phyloP scores from a whole-genome alignment of 73 alveolate species.

The Paramecium octaurelia region DNA sequence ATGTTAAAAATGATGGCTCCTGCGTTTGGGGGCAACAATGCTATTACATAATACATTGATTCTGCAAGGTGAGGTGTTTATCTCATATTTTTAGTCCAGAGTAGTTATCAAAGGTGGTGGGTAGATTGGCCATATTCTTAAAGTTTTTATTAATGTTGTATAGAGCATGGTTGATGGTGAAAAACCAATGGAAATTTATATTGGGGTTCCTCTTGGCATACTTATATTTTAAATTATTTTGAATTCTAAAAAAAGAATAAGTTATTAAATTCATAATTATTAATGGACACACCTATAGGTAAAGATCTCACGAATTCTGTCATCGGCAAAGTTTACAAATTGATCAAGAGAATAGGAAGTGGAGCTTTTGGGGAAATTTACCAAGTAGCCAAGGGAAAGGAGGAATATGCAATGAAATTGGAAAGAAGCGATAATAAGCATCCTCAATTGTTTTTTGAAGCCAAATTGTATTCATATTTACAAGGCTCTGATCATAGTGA shows the following conservation, averaged over 20 bases:
- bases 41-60: conserved; percentile 10
- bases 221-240: neutral
- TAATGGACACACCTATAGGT: conserved; percentile 43
- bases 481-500: conserved; percentile 48
- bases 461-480: conserved; percentile 55
- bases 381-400: conserved; percentile 52
- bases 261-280: neutral
- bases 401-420: conserved; percentile 76
- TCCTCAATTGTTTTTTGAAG: conserved; percentile 64
- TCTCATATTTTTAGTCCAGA: neutral
- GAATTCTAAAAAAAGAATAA: neutral
- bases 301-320: conserved; percentile 40
- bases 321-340: conserved; percentile 72
- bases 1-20: conserved; percentile 77
- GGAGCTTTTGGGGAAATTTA: conserved; percentile 93
- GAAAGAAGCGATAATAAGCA: conserved; percentile 67
- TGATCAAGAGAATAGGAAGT: conserved; percentile 76
- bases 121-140: neutral
- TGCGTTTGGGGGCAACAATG: conserved; percentile 63
- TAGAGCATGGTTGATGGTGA: conserved; percentile 62
- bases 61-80: neutral
- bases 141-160: neutral
- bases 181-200: conserved; percentile 41
- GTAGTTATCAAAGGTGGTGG: neutral
- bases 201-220: conserved; percentile 37